Evolutionary conservation across 2,329 filamentous ascomycete species (phyloP).

Genomic region (Sarocladium strictum): DNA sequence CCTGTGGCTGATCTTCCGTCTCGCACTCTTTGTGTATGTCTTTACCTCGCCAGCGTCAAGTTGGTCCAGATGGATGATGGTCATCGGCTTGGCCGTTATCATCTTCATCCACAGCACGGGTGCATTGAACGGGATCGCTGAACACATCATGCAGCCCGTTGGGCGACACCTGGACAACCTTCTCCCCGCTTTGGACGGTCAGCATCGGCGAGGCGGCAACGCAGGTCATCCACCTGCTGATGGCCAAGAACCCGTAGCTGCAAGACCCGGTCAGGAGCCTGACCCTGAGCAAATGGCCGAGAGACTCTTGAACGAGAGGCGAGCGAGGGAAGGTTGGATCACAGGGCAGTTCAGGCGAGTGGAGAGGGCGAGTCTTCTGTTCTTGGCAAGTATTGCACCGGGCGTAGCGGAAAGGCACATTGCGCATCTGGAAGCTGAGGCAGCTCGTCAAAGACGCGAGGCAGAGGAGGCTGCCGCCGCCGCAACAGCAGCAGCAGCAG

Average conservation of each 20-base stretch:
- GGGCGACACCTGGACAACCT: constrained; percentile 54
- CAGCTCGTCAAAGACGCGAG: constrained; percentile 38
- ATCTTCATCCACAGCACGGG: constrained; percentile 58
- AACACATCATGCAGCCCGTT: constrained; percentile 50
- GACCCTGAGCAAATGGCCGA: constrained; percentile 48
- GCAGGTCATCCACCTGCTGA: constrained; percentile 7
- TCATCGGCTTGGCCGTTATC: constrained; percentile 46
- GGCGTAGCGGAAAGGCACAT: constrained; percentile 62
- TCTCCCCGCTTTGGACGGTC: constrained; percentile 44
- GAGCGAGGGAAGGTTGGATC: constrained; percentile 25
- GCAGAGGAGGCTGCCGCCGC: constrained; percentile 33
- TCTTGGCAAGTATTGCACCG: constrained; percentile 60
- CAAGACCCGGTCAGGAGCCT: constrained; percentile 23
- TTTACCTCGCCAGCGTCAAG: constrained; percentile 53
- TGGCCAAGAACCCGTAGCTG: constrained; percentile 20
- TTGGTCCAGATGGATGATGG: constrained; percentile 53
- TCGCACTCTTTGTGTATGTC: constrained; percentile 58
- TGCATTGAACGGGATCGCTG: constrained; percentile 47
- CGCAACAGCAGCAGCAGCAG: constrained; percentile 35
- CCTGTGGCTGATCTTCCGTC: constrained; percentile 53
- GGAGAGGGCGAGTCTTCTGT: constrained; percentile 56
- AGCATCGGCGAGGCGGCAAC: constrained; percentile 11
- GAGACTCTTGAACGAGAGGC: constrained; percentile 40
- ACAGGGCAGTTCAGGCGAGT: constrained; percentile 41
- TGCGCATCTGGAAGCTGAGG: constrained; percentile 48